Conservation (phyloP, 2,329 filamentous ascomycete species). For the Fusarium setosum region DNA sequence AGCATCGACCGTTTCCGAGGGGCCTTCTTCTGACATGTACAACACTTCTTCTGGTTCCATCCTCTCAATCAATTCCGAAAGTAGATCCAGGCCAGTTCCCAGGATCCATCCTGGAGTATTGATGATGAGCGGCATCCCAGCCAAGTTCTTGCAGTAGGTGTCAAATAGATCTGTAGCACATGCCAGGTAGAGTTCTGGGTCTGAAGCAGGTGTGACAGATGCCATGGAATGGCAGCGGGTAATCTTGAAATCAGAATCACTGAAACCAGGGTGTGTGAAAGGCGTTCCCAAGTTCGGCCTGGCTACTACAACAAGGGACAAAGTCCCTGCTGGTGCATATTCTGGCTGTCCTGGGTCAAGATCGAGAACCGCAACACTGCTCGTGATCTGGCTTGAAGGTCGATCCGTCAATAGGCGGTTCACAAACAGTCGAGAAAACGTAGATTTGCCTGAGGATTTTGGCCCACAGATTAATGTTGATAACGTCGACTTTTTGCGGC, state of each 20-base stretch:
- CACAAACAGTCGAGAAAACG: conserved; percentile 73
- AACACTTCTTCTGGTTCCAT: conserved; percentile 71
- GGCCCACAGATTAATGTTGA: conserved; percentile 73
- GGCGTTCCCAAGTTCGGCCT: conserved; percentile 73
- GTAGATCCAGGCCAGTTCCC: conserved; percentile 74
- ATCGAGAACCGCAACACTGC: conserved; percentile 71
- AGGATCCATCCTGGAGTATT: conserved; percentile 82
- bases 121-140: conserved; percentile 70
- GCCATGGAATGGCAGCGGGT: conserved; percentile 75
- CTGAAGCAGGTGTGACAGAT: conserved; percentile 71
- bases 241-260: conserved; percentile 49
- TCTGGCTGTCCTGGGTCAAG: conserved; percentile 84
- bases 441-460: conserved; percentile 81
- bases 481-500: conserved; percentile 48
- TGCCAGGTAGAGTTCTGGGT: conserved; percentile 73
- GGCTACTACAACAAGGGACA: conserved; percentile 73
- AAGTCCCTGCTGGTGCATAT: conserved; percentile 74
- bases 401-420: conserved; percentile 72
- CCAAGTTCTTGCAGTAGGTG: conserved; percentile 62
- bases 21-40: conserved; percentile 75
- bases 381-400: conserved; percentile 11
- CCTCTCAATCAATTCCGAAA: conserved; percentile 66
- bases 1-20: conserved; percentile 65
- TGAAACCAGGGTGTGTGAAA: conserved; percentile 68
- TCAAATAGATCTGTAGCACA: conserved; percentile 73